A percentile compares a stretch with the other conserved stretches of the same genome.
Conservation (phyloP, 805 yeast genomes). For the Yamadazyma takamatsuzukensis region DNA sequence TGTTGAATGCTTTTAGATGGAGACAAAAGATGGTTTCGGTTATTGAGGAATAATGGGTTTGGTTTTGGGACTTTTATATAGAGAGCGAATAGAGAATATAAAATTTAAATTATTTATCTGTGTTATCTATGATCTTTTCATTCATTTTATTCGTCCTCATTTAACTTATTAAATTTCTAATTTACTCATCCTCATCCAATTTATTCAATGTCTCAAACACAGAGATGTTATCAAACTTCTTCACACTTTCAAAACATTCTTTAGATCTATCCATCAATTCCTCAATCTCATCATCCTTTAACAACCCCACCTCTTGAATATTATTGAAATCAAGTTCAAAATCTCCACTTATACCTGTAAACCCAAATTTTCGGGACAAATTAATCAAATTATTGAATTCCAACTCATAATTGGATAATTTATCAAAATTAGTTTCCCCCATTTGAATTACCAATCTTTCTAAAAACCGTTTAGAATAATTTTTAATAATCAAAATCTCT, state of each 20-base stretch:
- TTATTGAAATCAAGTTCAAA: constrained; percentile 9
- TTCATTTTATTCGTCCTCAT: no score
- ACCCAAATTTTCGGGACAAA: constrained; percentile 16
- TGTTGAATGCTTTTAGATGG: constrained; percentile 67
- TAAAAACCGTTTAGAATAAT: constrained; percentile 69
- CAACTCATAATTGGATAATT: constrained; percentile 16
- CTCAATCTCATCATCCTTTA: constrained; percentile 28
- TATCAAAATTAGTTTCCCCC: constrained; percentile 34
- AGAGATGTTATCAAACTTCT: constrained; percentile 26
- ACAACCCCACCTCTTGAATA: constrained; percentile 1
- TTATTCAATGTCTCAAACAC: constrained; percentile 37
- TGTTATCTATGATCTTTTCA: no score
- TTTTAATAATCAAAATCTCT: constrained; percentile 72
- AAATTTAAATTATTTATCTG: no score
- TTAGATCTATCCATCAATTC: constrained; percentile 39
- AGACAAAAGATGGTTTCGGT: constrained; percentile 26
- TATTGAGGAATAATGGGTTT: not conserved
- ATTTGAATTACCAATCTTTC: constrained; percentile 22
- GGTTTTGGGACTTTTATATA: no score
- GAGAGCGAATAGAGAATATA: no score
- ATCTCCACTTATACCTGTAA: constrained; percentile 10
- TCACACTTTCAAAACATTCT: constrained; percentile 22
- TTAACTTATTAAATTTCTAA: no score
- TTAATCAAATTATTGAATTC: constrained; percentile 19
- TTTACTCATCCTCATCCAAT: constrained; percentile 28